Conservation (phyloP, 192 early-diverging fungal species). For the Tieghemiomyces parasiticus region DNA sequence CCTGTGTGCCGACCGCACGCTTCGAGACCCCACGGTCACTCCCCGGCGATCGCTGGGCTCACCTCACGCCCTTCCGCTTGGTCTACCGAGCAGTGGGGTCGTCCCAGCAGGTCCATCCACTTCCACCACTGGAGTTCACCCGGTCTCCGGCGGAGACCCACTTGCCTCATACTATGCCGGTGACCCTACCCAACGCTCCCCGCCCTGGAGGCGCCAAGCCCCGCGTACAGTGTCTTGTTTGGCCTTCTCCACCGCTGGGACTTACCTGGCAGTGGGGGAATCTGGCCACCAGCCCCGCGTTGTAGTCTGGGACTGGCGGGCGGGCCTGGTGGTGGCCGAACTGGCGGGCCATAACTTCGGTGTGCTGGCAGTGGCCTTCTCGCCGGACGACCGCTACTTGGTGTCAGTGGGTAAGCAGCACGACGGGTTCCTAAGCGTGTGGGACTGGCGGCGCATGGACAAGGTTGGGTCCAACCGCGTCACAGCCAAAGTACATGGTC, state of each 20-base stretch:
- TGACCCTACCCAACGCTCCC: background rate
- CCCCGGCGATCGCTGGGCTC: background rate
- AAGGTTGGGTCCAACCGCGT: conserved; percentile 47
- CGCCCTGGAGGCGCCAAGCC: too few species aligned
- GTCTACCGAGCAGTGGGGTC: background rate
- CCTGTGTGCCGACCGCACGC: conserved; percentile 17
- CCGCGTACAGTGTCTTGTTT: background rate
- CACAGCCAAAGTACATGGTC: conserved; percentile 41
- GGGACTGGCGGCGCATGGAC: conserved; percentile 55
- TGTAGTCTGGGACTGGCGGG: conserved; percentile 50
- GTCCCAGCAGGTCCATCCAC: background rate
- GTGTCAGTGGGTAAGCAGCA: conserved; percentile 64
- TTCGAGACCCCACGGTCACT: background rate
- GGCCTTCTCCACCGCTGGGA: background rate
- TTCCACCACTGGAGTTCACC: background rate
- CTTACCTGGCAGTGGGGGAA: conserved; percentile 18
- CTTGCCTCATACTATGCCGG: background rate
- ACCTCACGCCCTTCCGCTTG: background rate
- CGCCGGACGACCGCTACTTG: conserved; percentile 47
- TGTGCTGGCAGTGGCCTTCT: conserved; percentile 47
- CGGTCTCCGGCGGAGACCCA: background rate
- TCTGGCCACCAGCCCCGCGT: conserved; percentile 66
- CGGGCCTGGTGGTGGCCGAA: conserved; percentile 35
- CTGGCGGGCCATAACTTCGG: conserved; percentile 68
- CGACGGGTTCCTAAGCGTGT: conserved; percentile 68